Percentiles rank a stretch among this genome's conserved stretches.
Conservation (phyloP, 176 grass and related monocot species). For the Zoysia pacifica region DNA sequence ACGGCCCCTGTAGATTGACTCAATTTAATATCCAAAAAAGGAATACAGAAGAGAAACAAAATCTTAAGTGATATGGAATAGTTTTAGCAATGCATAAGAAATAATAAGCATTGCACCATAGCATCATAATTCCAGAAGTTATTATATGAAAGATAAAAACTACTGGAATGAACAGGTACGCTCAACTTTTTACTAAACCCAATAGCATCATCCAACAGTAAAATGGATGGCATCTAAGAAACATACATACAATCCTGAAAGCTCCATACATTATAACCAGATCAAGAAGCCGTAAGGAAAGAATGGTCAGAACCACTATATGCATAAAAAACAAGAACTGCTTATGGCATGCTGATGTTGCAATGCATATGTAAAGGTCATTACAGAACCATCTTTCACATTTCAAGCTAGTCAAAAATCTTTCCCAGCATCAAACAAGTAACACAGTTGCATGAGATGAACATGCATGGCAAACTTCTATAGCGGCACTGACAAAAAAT, state of each 20-base stretch:
- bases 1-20: constrained; percentile 64
- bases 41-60: background rate
- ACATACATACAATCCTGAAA: background rate
- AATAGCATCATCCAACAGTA: background rate
- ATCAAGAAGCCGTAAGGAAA: background rate
- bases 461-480: background rate
- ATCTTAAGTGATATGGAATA: background rate
- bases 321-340: background rate
- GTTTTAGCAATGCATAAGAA: constrained; percentile 7
- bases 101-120: background rate
- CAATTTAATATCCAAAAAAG: constrained; percentile 23
- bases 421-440: background rate
- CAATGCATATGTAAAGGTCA: background rate
- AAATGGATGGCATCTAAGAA: background rate
- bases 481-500: constrained; percentile 10
- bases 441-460: background rate
- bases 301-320: background rate
- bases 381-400: background rate
- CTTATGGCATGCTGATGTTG: background rate
- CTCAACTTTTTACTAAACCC: background rate
- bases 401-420: background rate
- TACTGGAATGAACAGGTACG: background rate
- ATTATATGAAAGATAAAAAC: background rate
- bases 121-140: background rate
- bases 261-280: background rate